These are phyloP conservation scores for Phytopythium litorale DNA, from an alignment of 352 stramenopile species.

Conservation along the genomic window DNA sequence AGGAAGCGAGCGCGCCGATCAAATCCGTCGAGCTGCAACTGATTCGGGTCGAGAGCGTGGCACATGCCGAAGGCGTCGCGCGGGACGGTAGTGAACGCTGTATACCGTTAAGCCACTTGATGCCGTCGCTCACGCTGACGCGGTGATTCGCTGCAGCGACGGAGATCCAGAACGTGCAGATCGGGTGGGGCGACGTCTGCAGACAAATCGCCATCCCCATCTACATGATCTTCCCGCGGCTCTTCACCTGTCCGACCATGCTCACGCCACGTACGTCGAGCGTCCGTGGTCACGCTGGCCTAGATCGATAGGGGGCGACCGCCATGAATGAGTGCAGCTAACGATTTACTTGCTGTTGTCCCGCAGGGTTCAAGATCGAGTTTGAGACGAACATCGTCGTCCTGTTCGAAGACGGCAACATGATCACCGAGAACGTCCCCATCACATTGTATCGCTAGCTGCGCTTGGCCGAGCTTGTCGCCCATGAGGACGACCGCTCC, in stretches of 20 bases:
- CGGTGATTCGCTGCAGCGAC: constrained; percentile 45
- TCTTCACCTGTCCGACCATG: constrained; percentile 93
- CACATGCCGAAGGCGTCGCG: constrained; percentile 66
- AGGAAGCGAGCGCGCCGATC: constrained; percentile 70
- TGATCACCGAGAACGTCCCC: constrained; percentile 90
- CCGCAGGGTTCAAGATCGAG: constrained; percentile 86
- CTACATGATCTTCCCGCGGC: constrained; percentile 93
- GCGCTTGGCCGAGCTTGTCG: neutral
- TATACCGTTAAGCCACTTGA: too few species aligned
- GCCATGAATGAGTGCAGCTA: neutral
- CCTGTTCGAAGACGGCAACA: constrained; percentile 89
- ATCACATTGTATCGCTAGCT: constrained; percentile 78
- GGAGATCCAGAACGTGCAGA: constrained; percentile 94
- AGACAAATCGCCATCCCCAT: constrained; percentile 89
- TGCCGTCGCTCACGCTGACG: neutral
- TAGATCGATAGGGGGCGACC: neutral
- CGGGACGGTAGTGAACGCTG: constrained; percentile 50
- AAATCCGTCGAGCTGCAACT: constrained; percentile 90
- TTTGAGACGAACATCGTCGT: constrained; percentile 93
- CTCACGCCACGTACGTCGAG: constrained; percentile 49
- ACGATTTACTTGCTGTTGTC: neutral
- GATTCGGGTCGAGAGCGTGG: constrained; percentile 88
- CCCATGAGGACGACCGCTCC: neutral
- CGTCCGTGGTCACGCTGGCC: too few species aligned
- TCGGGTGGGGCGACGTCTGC: constrained; percentile 89